These are phyloP conservation scores for Allium cepa DNA, from an alignment of 106 monocot genomes.

Conservation along the genomic window DNA sequence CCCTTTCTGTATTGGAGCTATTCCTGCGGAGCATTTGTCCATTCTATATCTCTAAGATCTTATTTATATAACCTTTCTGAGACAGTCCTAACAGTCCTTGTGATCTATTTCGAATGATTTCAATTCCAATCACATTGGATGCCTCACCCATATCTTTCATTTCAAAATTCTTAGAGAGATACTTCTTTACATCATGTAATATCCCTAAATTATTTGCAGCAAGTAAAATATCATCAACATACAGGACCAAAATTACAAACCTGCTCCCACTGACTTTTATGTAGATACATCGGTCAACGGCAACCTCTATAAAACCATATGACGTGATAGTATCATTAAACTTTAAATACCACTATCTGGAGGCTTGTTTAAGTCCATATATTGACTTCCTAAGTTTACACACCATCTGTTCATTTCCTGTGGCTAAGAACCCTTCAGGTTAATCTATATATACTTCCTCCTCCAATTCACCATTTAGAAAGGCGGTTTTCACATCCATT, in stretches of 20 bases:
- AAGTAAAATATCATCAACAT: too few relatives aligned
- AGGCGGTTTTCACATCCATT: background rate
- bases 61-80: conserved; percentile 4
- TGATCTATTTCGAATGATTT: conserved; percentile 7
- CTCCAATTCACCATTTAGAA: too few relatives aligned
- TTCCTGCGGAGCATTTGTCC: conserved; percentile 5
- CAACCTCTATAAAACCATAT: background rate
- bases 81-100: conserved; percentile 4
- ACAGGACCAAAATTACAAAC: too few relatives aligned
- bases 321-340: background rate
- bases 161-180: background rate
- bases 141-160: too few relatives aligned
- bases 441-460: background rate
- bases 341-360: background rate
- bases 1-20: too few relatives aligned
- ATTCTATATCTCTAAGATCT: conserved; percentile 2
- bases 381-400: conserved; percentile 8
- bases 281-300: conserved; percentile 5
- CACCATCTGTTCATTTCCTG: background rate
- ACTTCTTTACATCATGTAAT: too few relatives aligned
- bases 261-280: too few relatives aligned
- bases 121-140: conserved; percentile 4
- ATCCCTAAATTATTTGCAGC: too few relatives aligned
- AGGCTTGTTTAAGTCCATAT: conserved; percentile 7
- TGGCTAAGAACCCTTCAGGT: background rate